Evolutionary conservation across 345 rosid species (phyloP).

Genomic region (Moricandia moricandioides): DNA sequence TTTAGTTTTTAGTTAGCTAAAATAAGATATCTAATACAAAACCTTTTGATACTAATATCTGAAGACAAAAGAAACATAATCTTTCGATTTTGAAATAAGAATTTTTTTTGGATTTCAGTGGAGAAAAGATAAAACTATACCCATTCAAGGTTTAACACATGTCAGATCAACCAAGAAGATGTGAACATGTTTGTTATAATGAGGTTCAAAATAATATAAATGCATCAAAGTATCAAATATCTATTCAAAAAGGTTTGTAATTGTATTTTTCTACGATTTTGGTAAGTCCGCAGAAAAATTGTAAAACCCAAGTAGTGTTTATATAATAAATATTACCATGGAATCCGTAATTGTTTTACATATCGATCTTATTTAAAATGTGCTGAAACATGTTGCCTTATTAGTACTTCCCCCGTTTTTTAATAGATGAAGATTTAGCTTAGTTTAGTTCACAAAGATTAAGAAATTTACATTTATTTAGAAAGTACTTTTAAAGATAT

Average conservation of each 20-base stretch:
- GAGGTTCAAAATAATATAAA: neutral
- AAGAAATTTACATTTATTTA: too few relatives aligned
- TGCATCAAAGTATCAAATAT: neutral
- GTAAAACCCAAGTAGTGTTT: neutral
- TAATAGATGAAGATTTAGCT: too few relatives aligned
- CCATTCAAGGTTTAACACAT: neutral
- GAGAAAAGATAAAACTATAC: neutral
- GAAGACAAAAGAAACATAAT: neutral
- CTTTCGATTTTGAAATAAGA: neutral
- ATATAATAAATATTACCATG: neutral
- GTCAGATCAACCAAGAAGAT: neutral
- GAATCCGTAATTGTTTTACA: neutral
- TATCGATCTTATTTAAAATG: neutral
- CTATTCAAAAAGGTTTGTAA: neutral
- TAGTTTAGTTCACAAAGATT: too few relatives aligned
- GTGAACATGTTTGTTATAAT: neutral
- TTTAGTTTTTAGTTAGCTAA: neutral
- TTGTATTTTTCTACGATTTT: neutral
- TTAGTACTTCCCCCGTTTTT: too few relatives aligned
- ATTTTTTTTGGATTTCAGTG: neutral
- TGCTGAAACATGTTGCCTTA: neutral
- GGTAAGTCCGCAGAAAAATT: neutral
- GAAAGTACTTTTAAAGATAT: too few relatives aligned
- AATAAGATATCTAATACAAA: neutral
- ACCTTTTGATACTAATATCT: neutral